Evolutionary conservation across 1,284 basidiomycete species (phyloP), one percentile per base, ranked within the genome.

Genomic region (Kwoniella shivajii): DNA sequence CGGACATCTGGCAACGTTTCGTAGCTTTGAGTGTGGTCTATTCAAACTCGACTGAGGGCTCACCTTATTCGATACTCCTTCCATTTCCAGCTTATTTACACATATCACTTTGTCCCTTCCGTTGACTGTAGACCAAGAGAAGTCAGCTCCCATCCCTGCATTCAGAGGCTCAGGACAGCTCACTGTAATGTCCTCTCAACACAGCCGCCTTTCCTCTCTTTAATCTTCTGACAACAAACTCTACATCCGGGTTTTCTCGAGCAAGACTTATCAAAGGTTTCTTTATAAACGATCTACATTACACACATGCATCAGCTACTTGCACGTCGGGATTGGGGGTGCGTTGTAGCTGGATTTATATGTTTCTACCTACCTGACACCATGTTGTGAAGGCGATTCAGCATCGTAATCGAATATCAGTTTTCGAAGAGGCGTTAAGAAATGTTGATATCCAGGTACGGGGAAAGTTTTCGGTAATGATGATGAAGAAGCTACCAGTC

Each of bases 31-130:
- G n/a, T n/a, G n/a, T n/a, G n/a, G n/a, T n/a, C n/a, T n/a, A n/a
- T n/a, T n/a, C n/a, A n/a, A n/a, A n/a, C n/a, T n/a, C n/a, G n/a
- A n/a, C n/a, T n/a, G n/a, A n/a, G n/a, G n/a, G 36, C 69, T 54
- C 18, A 77, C 73, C 61, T 81, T 81, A 48, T 71, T 65, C n/a
- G 59, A 64, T 30, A 81, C 75, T 41, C 76, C 67, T 50, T 72
- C 66, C 10, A 70, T 65, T 37, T 76, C 73, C 50, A 81, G 59
- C 34, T 65, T 67, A 62, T 79, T 78, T 33, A 80, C 77, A 65
- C 78, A 80, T 54, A 81, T 79, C 53, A 79, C 79, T 63, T 81
- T 81, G 59, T 79, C 78, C 42, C 79, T 68, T 30, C 79, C 78
- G 59, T 80, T 80, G 50, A 76, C 80, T 80, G 59, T 10, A 2